Base-by-base conservation (phyloP, 176 grass and related monocot species). In the Pontederia crassipes region DNA sequence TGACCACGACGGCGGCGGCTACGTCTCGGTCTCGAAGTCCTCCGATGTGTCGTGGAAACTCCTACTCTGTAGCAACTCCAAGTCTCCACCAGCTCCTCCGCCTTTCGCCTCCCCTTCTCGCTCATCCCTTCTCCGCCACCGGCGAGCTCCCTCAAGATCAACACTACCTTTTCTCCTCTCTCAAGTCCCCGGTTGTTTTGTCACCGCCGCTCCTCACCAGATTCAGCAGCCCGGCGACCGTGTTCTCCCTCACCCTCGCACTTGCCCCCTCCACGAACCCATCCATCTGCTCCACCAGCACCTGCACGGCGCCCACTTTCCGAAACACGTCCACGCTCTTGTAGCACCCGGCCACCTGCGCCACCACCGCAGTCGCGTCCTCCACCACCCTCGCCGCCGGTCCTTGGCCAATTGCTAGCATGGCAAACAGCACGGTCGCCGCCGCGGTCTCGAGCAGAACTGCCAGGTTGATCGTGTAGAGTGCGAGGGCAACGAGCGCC, bases 301-400 rank as follows among this genome's bases (percentile, higher is more conserved):
- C 82, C 13, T 81, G 57, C 5, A 89, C 68, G 13, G 87, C 88
- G 54, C 81, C 79, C 8, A 98, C 75, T 74, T 57, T 54, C 4
- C 61, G 58, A 71, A 98, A 89, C 6, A 79, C 84, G 14, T 74
- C 74, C 0, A 98, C 79, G 69, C 88, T 83, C 82, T 98, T 87
- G 9, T 69, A 65, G 71, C 93, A 98, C 9, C 93, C 84, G 11
- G 93, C 93, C 12, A 98, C 84, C 82, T 98, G 93, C 55, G 87
- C 77, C 14, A 92, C 16, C 46, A 98, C 84, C 40, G 93, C 88
- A 3, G 88, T 98, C 17, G 74, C 74, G 70, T 98, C 93, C 85
- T 98, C 93, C 16, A 92, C 32, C 64, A 98, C 10, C 93, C 93
- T 2, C 17, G 24, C 8, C 93, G 79, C 0, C 58, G 79, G 57